Percentiles rank a stretch among this genome's conserved stretches.
phyloP scores from a whole-genome alignment of 2,329 filamentous ascomycete species.

The Aspergillus clavatus region DNA sequence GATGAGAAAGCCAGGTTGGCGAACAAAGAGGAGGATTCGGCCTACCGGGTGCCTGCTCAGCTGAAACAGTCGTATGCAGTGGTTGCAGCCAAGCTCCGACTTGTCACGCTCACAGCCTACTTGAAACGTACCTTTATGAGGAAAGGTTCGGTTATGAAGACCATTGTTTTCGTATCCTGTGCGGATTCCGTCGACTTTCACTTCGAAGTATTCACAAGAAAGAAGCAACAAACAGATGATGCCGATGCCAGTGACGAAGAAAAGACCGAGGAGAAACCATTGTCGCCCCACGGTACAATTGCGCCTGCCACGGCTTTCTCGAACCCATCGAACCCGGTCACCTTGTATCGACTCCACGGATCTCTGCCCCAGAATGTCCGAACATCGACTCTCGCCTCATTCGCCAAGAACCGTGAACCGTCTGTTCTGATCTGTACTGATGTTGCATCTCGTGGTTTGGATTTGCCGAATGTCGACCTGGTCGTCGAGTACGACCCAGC shows the following conservation, averaged over 20 bases:
- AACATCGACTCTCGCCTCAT: conserved; percentile 78
- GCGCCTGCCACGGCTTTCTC: conserved; percentile 67
- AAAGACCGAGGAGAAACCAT: conserved; percentile 22
- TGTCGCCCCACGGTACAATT: conserved; percentile 39
- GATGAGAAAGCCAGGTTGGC: conserved; percentile 49
- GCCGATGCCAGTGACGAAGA: conserved; percentile 22
- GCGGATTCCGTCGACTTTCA: conserved; percentile 97
- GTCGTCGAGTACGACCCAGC: conserved; percentile 96
- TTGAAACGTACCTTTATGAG: conserved; percentile 84
- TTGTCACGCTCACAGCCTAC: conserved; percentile 80
- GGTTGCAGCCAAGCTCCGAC: conserved; percentile 79
- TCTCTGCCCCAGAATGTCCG: conserved; percentile 83
- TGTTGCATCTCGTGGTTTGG: conserved; percentile 89
- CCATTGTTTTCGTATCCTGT: conserved; percentile 93
- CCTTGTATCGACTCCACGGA: conserved; percentile 82
- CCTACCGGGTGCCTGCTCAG: conserved; percentile 81
- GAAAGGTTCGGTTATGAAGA: conserved; percentile 90
- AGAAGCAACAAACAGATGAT: conserved; percentile 24
- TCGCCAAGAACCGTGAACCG: conserved; percentile 67
- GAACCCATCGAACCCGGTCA: conserved; percentile 69
- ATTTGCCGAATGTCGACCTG: conserved; percentile 89
- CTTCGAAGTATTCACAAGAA: conserved; percentile 69
- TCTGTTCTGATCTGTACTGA: conserved; percentile 89
- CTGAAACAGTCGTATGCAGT: conserved; percentile 88
- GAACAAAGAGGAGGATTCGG: conserved; percentile 47